phyloP scores from a whole-genome alignment of 2,329 filamentous ascomycete genomes.

The Tolypocladium cylindrosporum region DNA sequence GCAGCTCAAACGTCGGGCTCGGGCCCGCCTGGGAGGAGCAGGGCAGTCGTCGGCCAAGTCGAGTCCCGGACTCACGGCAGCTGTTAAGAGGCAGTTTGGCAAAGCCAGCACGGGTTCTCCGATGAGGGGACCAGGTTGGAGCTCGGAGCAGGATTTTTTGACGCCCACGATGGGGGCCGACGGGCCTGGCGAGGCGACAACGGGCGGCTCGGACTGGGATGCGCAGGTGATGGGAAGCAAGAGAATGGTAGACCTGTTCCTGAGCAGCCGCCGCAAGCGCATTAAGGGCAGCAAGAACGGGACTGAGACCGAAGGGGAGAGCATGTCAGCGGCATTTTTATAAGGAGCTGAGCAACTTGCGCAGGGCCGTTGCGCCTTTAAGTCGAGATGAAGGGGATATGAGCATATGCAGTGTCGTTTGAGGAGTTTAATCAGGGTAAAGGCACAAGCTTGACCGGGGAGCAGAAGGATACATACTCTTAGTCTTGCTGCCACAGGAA shows the following conservation, averaged over 20 bases:
- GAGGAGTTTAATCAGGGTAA: not conserved
- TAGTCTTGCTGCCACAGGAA: not conserved
- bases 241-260: slow-evolving; percentile 44
- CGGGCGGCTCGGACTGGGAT: slow-evolving; percentile 11
- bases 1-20: slow-evolving; percentile 11
- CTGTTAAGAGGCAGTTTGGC: slow-evolving; percentile 7
- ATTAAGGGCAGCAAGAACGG: slow-evolving; percentile 22
- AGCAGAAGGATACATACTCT: not conserved
- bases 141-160: not conserved
- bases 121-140: not conserved
- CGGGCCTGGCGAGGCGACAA: too few relatives aligned
- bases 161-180: not conserved
- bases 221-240: slow-evolving; percentile 32
- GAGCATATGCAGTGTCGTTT: not conserved
- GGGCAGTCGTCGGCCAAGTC: slow-evolving; percentile 15
- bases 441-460: not conserved
- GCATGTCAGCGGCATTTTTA: slow-evolving; percentile 21
- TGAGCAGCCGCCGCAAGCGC: slow-evolving; percentile 36
- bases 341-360: slow-evolving; percentile 3
- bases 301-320: slow-evolving; percentile 13
- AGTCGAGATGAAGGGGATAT: not conserved
- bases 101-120: not conserved
- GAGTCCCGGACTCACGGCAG: slow-evolving; percentile 15
- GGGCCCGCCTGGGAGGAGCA: slow-evolving; percentile 8
- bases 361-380: not conserved